Base-by-base conservation (phyloP, 2,329 filamentous ascomycete species). In the Cordyceps cicadae region DNA sequence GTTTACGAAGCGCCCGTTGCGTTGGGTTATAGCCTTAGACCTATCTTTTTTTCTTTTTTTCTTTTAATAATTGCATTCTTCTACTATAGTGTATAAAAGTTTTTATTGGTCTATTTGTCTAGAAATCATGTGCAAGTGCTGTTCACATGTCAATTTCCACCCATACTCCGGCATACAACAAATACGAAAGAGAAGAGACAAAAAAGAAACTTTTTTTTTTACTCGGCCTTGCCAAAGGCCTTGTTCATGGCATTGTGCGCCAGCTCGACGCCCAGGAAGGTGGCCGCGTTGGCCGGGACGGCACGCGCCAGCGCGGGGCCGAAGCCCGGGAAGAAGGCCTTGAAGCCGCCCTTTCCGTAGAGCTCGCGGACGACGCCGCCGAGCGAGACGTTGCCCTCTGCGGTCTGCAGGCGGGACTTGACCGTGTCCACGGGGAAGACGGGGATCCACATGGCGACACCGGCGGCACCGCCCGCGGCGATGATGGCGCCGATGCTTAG, bases 361-460 rank as follows among this genome's bases (percentile, higher is more conserved):
- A 99, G 79, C 59, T 91, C 85, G 65, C 84, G 82, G 56, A 99
- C 84, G 37, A 94, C 90, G 8, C 89, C 87, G 17, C 86, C 83
- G 56, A 99, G 85, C 0, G 88, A 90, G 54, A 92, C 87, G 67
- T 88, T 88, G 54, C 91, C 92, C 70, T 94, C 89, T 48, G 91
- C 91, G 49, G 90, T 96, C 81, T 99, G 94, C 72, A 99, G 77
- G 43, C 92, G 82, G 65, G 88, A 92, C 84, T 99, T 99, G 77
- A 99, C 87, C 0, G 94, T 99, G 71, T 99, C 94, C 65, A 99
- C 83, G 24, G 94, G 94, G 83, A 99, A 99, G 48, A 99, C 92
- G 59, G 94, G 92, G 67, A 97, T 94, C 94, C 94, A 99, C 94
- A 99, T 99, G 64, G 94, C 94, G 29, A 99, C 85, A 70, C 94